Percentiles rank a stretch among this genome's conserved stretches.
phyloP scores from a whole-genome alignment of 148 eudicot species.

The Diospyros lotus region DNA sequence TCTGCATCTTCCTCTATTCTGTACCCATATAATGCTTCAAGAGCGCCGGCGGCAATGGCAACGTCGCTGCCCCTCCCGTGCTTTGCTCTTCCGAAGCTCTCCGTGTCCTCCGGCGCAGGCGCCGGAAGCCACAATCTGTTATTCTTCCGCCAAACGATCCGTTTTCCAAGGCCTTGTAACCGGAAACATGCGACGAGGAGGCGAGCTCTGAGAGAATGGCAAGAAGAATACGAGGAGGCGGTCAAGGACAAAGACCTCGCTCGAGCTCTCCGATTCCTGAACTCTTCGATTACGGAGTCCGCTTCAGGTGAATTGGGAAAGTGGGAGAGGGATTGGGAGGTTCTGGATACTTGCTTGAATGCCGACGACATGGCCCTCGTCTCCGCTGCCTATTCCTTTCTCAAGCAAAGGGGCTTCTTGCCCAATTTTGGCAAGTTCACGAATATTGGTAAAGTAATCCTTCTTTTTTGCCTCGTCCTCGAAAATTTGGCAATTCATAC shows the following conservation, averaged over 20 bases:
- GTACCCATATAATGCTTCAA: no score
- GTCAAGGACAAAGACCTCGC: constrained; percentile 82
- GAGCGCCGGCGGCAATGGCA: no score
- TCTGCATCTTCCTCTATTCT: no score
- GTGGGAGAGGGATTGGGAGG: constrained; percentile 79
- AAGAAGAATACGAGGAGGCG: constrained; percentile 81
- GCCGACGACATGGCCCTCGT: constrained; percentile 92
- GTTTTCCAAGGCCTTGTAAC: not conserved
- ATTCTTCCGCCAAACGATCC: no score
- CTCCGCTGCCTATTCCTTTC: constrained; percentile 64
- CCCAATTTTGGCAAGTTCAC: constrained; percentile 75
- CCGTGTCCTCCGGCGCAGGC: no score
- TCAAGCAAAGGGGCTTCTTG: constrained; percentile 59
- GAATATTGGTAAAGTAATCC: constrained; percentile 53
- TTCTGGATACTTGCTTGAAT: constrained; percentile 87
- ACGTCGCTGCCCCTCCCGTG: no score
- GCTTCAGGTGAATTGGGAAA: constrained; percentile 19
- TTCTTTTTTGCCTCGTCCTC: not conserved
- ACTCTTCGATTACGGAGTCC: constrained; percentile 21
- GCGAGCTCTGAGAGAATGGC: constrained; percentile 63
- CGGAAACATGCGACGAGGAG: not conserved
- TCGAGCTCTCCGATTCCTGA: constrained; percentile 57
- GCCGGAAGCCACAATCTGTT: no score
- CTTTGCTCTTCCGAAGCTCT: no score
- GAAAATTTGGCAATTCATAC: not conserved